Evolutionary conservation across 202 grass and related monocot species (phyloP), one percentile per base, ranked within the genome.

Genomic region (Carex sylvatica): DNA sequence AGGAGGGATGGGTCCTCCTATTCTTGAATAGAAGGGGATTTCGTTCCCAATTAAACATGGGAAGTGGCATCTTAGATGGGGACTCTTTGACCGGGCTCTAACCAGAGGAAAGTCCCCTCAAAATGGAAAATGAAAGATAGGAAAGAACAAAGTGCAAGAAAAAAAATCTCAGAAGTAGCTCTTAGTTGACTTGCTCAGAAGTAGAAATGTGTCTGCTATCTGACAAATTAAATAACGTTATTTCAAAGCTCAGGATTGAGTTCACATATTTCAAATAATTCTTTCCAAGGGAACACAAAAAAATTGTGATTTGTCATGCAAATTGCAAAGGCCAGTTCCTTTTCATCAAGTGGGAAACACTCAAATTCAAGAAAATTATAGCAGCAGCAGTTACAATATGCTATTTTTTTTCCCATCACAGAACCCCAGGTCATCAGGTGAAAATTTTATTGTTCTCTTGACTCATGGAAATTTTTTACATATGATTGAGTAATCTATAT

Each of bases 401-500:
- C 12, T 54, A 75, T 5, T 33, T n/a, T 18, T 31, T n/a, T 31
- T 28, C 2, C 22, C 24, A 54, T 18, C 72, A 18, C 52, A 76
- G 26, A 71, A 76, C 51, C 51, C 24, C 26, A 35, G 51, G 26
- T 67, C 24, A 67, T 62, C 58, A 49, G 42, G 61, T 33, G 79
- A 82, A 65, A 82, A 82, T 13, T 68, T 18, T 6, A 51, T 53
- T 68, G 44, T 52, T 67, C 20, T 82, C 20, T 55, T 55, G 62
- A 55, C 23, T 46, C 3, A 36, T 49, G 79, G 4, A 82, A 53
- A 31, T 24, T 20, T 79, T 58, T 44, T 66, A 82, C 40, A 70
- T 67, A 82, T 82, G 47, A 69, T 42, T 82, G 61, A 64, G 59
- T 67, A 82, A 69, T 69, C 80, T 82, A 82, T 82, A 82, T 56